These are phyloP conservation scores for Styphnolobium japonicum DNA, from an alignment of 306 rosid species.

Conservation along the genomic window DNA sequence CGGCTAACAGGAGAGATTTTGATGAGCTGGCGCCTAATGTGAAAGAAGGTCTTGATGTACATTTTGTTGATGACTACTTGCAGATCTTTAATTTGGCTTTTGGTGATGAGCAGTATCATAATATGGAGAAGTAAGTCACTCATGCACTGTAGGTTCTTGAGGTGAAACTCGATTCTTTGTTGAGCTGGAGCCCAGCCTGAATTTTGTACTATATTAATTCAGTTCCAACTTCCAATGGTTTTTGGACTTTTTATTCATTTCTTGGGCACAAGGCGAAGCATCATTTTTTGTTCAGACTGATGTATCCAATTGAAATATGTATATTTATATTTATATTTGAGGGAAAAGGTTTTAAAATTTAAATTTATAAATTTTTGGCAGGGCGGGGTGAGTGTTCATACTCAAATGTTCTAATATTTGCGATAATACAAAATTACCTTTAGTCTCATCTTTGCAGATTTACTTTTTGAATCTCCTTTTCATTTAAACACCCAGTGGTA, in stretches of 20 bases:
- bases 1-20: conserved; percentile 87
- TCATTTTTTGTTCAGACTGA: background rate
- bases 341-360: background rate
- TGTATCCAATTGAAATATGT: conserved; percentile 32
- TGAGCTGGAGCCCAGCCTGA: conserved; percentile 36
- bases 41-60: conserved; percentile 93
- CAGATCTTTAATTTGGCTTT: conserved; percentile 80
- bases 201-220: conserved; percentile 25
- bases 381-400: background rate
- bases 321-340: conserved; percentile 3
- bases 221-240: background rate
- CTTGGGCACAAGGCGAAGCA: background rate
- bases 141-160: conserved; percentile 11
- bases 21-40: conserved; percentile 90
- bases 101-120: conserved; percentile 35
- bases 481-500: too few relatives aligned
- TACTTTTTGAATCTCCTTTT: background rate
- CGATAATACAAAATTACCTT: background rate
- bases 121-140: conserved; percentile 26
- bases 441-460: background rate
- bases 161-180: conserved; percentile 27
- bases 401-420: background rate
- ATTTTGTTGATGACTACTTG: conserved; percentile 81
- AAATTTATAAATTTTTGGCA: background rate
- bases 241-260: background rate